A percentile compares a stretch with the other conserved stretches of the same genome.
phyloP scores from a whole-genome alignment of 1,139 yeast genomes.

The Meyerozyma athensensis region DNA sequence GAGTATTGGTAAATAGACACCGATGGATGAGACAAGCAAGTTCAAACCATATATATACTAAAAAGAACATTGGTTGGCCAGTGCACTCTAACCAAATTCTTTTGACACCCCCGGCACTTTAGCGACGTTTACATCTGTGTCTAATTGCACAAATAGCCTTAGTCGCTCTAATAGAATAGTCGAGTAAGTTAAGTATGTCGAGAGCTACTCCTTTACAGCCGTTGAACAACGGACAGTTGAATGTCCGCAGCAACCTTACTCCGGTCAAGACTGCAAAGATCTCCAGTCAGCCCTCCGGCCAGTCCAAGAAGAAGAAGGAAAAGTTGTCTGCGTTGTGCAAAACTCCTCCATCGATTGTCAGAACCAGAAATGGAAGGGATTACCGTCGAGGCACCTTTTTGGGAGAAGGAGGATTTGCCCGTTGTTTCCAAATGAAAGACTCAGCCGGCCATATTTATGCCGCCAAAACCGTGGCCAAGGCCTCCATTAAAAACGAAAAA shows the following conservation, averaged over 20 bases:
- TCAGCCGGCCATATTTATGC: conserved; percentile 85
- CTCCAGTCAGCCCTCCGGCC: conserved; percentile 9
- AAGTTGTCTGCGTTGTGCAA: conserved; percentile 84
- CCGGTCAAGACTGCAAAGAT: conserved; percentile 31
- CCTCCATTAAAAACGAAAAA: conserved; percentile 85
- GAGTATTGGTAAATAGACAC: conserved; percentile 3
- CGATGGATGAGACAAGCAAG: conserved; percentile 1
- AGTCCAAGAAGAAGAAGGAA: conserved; percentile 65
- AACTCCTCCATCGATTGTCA: conserved; percentile 90
- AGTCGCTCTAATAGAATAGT: too few relatives aligned
- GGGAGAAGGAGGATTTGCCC: conserved; percentile 99
- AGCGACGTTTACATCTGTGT: conserved; percentile 1
- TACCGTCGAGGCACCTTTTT: conserved; percentile 86
- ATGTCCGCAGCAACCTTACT: conserved; percentile 36
- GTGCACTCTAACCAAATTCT: conserved; percentile 1
- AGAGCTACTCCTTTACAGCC: conserved; percentile 44
- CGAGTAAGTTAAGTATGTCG: conserved; percentile 22
- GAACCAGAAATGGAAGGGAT: conserved; percentile 82
- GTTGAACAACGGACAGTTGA: conserved; percentile 42
- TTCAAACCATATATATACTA: conserved; percentile 1
- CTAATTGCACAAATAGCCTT: conserved; percentile 1
- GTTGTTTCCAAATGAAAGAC: conserved; percentile 96
- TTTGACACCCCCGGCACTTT: neutral
- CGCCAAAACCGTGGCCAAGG: conserved; percentile 97
- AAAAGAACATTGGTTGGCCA: neutral